These are phyloP conservation scores for Mortierella polycephala DNA, from an alignment of 371 early-diverging fungal species.

Conservation along the genomic window DNA sequence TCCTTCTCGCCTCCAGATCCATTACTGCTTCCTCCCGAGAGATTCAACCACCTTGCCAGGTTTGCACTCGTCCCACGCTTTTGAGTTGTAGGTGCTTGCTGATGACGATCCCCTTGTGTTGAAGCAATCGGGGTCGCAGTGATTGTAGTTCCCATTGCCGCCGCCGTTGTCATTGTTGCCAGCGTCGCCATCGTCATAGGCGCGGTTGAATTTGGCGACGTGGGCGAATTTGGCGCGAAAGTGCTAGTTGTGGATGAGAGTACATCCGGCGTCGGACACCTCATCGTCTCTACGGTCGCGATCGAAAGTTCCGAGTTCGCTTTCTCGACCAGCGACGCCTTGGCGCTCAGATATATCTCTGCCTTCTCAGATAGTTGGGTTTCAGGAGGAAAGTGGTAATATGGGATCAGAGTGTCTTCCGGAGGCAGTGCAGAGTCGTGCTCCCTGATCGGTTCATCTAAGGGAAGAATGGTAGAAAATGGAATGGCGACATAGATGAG, in stretches of 20 bases:
- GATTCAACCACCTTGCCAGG: conserved; percentile 38
- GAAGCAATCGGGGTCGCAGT: background rate
- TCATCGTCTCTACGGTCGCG: conserved; percentile 20
- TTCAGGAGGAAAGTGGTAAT: conserved; percentile 30
- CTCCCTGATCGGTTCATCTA: conserved; percentile 25
- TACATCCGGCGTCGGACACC: conserved; percentile 25
- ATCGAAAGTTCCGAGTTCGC: conserved; percentile 26
- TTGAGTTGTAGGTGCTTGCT: conserved; percentile 22
- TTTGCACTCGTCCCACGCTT: conserved; percentile 27
- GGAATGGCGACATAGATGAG: background rate
- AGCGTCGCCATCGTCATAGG: too few relatives aligned
- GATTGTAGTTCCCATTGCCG: too few relatives aligned
- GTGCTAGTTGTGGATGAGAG: background rate
- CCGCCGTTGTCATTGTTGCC: too few relatives aligned
- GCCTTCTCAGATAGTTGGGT: conserved; percentile 45
- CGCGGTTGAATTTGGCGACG: too few relatives aligned
- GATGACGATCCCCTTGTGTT: background rate
- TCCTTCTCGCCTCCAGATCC: background rate
- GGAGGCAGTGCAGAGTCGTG: conserved; percentile 40
- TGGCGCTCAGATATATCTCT: conserved; percentile 25
- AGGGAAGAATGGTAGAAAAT: background rate
- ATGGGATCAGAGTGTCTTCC: conserved; percentile 41
- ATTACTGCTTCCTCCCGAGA: conserved; percentile 26
- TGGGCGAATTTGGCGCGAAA: too few relatives aligned
- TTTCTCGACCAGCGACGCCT: conserved; percentile 32